Conservation (phyloP, 2,329 filamentous ascomycete species). For the Aspergillus nomiae region DNA sequence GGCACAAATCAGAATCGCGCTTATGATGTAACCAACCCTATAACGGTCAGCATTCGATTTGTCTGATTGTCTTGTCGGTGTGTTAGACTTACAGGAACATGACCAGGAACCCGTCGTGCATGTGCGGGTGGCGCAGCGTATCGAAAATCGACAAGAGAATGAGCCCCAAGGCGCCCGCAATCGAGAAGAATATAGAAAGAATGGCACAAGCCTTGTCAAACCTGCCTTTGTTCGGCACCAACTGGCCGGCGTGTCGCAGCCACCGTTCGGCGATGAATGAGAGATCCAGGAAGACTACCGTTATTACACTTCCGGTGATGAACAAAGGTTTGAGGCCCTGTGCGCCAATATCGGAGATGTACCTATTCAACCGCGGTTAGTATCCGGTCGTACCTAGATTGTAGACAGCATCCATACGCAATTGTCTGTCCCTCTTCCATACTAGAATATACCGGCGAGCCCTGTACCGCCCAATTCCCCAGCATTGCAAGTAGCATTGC, state of each 20-base stretch:
- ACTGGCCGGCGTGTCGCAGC: constrained; percentile 77
- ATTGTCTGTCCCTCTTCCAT: constrained; percentile 57
- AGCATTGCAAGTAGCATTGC: constrained; percentile 64
- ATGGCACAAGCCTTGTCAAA: constrained; percentile 43
- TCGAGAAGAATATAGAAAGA: constrained; percentile 59
- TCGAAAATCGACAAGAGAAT: constrained; percentile 87
- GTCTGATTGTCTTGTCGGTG: not conserved
- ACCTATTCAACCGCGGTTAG: constrained; percentile 29
- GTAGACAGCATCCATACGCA: constrained; percentile 46
- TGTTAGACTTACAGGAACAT: constrained; percentile 67
- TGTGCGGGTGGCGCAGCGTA: constrained; percentile 64
- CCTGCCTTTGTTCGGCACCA: constrained; percentile 67
- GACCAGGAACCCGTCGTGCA: constrained; percentile 76
- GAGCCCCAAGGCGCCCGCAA: constrained; percentile 76
- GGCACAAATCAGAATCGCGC: constrained; percentile 83
- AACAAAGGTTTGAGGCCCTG: constrained; percentile 62
- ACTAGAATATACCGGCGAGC: constrained; percentile 54
- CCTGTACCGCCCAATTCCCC: constrained; percentile 56
- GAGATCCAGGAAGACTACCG: constrained; percentile 77
- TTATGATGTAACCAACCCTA: constrained; percentile 74
- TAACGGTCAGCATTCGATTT: not conserved
- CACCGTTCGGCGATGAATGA: constrained; percentile 81
- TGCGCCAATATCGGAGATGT: constrained; percentile 60
- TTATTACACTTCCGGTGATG: constrained; percentile 61
- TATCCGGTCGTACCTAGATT: not conserved